A percentile compares a stretch with the other conserved stretches of the same genome.
Evolutionary conservation across 345 rosid species (phyloP).

Genomic region (Aquilaria malaccensis): DNA sequence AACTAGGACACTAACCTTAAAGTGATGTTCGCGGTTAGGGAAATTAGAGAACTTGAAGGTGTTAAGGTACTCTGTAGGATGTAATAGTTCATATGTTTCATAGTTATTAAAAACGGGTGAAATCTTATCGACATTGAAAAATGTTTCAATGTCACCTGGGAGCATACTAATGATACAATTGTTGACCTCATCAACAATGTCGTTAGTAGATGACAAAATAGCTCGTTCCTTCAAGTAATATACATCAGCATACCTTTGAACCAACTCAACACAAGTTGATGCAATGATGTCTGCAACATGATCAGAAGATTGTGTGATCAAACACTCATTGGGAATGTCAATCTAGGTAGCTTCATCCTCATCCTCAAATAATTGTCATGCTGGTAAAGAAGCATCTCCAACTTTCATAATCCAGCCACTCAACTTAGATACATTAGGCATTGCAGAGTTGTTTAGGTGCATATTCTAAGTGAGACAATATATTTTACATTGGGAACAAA

Average conservation of each 20-base stretch:
- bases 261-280: not conserved
- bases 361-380: no score
- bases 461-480: not conserved
- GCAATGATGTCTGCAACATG: not conserved
- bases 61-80: no score
- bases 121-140: no score
- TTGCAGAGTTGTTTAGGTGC: not conserved
- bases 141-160: no score
- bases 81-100: no score
- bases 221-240: no score
- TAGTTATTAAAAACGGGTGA: no score
- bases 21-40: not conserved
- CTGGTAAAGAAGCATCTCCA: not conserved
- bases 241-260: not conserved
- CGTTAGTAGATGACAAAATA: not conserved
- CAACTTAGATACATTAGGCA: not conserved
- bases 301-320: no score
- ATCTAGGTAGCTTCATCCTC: not conserved
- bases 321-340: not conserved
- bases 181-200: no score
- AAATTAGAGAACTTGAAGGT: not conserved
- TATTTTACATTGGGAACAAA: not conserved
- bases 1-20: not conserved
- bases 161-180: no score
- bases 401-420: not conserved